Base-by-base conservation (phyloP, 148 eudicot species). In the Oxyria digyna region DNA sequence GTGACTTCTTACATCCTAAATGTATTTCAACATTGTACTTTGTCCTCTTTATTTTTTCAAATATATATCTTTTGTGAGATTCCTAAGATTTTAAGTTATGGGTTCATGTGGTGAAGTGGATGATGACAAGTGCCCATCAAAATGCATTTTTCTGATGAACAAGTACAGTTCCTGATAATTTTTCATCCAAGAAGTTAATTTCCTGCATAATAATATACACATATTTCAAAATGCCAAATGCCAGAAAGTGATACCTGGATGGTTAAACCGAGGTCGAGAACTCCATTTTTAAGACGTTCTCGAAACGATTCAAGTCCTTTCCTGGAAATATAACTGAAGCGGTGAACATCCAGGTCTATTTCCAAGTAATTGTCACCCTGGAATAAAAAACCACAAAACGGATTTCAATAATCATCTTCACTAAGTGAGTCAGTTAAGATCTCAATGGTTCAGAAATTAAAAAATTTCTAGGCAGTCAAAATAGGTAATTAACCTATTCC, bases 281-380 rank as follows among this genome's bases (percentile, higher is more conserved):
- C 82, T 35, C 91, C 89, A 69, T 81, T 73, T 49, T 45, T 74
- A 54, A 88, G 70, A 35, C 91, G 87, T 29, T 85, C 97, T 40
- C 87, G 79, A 63, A 91, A 85, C 70, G 97, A 78, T 55, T 91
- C 95, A 50, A 88, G 85, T 71, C 97, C 97, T 73, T 81, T 91
- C 74, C 97, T 80, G 63, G 95, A 89, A 52, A 91, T 85, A 83
- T 81, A 91, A 81, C 95, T 83, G 76, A 91, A 91, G 40, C 85
- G 85, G 77, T 91, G 97, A 72, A 91, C 88, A 78, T 88, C 97
- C 63, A 91, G 85, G 69, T 91, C 97, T 75, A 91, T 79, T 75
- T 91, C 95, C 67, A 91, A 91, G 84, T 91, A 91, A 69, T 82
- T 82, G 17, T 87, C 73, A 0, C 97, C 97, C 97, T 91, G 81